Evolutionary conservation across 2,329 filamentous ascomycete genomes (phyloP), one percentile per base, ranked within the genome.

Genomic region (Clathrospora elynae): DNA sequence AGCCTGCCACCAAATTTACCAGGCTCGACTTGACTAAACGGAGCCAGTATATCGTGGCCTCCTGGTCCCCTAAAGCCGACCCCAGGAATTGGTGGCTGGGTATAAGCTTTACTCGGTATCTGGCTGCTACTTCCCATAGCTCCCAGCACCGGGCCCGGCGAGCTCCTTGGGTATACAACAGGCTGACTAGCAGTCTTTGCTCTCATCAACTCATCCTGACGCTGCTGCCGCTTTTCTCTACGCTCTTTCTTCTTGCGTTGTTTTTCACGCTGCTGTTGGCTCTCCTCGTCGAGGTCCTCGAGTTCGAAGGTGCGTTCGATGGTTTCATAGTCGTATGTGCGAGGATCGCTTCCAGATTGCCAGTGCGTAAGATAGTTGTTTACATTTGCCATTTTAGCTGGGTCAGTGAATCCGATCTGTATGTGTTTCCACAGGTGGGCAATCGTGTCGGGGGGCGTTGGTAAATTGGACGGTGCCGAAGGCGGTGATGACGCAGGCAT

Each of bases 361-460:
- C 74, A 77, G 41, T 76, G 74, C 20, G 62, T 53, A 5, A 76
- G 62, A 11, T 75, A 49, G 26, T 66, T 63, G 14, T 51, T 57
- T 4, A 75, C 56, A 11, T 55, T 62, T 10, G 64, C 58, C 1
- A 73, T 51, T 1, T 55, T 26, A 44, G 53, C 22, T 42, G 44
- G 17, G 46, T 24, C 2, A 31, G n/a, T 7, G 35, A 28, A n/a
- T 53, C 51, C 26, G 66, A 66, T 5, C 50, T 53, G 32, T 2
- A 73, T 66, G 53, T 72, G 68, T 32, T 59, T 66, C 26, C 61
- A 60, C 2, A 77, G 57, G 3, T 71, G 68, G 11, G 52, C 43
- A 2, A 67, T 9, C 12, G 64, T 55, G 19, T 62, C 49, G 16
- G 35, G 13, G 4, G 29, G 7, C 16, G 31, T 17, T 17, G 16